phyloP scores from a whole-genome alignment of 768 basidiomycete species.

The Hericium erinaceus region DNA sequence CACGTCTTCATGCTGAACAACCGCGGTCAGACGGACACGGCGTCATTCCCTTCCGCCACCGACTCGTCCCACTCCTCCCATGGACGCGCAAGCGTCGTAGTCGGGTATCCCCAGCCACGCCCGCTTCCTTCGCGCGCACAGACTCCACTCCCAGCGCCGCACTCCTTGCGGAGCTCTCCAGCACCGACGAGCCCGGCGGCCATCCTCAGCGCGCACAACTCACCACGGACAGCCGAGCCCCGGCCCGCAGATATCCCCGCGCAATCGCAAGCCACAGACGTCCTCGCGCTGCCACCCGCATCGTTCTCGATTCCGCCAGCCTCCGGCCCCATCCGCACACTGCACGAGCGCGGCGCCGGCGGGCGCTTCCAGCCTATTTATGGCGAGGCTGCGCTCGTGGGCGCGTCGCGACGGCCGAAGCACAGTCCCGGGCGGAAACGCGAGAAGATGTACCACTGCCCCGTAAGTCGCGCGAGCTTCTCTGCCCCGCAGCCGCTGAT shows the following conservation, averaged over 20 bases:
- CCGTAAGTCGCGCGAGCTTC: conserved; percentile 3
- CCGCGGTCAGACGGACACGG: not conserved
- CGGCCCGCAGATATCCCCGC: not conserved
- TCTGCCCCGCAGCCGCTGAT: too few relatives aligned
- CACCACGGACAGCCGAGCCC: not conserved
- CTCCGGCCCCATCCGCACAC: conserved; percentile 7
- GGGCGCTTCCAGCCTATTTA: conserved; percentile 12
- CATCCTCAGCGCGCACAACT: not conserved
- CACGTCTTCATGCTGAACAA: conserved; percentile 21
- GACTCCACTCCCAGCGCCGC: conserved; percentile 7
- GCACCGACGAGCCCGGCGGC: conserved; percentile 9
- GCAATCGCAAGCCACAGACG: not conserved
- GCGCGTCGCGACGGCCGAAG: not conserved
- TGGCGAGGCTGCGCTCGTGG: not conserved
- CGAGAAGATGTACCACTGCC: conserved; percentile 14
- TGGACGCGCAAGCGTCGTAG: conserved; percentile 16
- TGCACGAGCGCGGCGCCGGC: conserved; percentile 11
- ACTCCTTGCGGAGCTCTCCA: conserved; percentile 1
- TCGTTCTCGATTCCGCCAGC: conserved; percentile 7
- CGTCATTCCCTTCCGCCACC: not conserved
- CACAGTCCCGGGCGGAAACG: conserved; percentile 9
- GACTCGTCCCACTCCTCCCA: conserved; percentile 7
- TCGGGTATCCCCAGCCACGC: conserved; percentile 24
- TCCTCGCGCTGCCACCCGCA: conserved; percentile 10
- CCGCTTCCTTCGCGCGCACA: conserved; percentile 15